Conservation (phyloP, 345 rosid genomes). For the Dimocarpus longan region DNA sequence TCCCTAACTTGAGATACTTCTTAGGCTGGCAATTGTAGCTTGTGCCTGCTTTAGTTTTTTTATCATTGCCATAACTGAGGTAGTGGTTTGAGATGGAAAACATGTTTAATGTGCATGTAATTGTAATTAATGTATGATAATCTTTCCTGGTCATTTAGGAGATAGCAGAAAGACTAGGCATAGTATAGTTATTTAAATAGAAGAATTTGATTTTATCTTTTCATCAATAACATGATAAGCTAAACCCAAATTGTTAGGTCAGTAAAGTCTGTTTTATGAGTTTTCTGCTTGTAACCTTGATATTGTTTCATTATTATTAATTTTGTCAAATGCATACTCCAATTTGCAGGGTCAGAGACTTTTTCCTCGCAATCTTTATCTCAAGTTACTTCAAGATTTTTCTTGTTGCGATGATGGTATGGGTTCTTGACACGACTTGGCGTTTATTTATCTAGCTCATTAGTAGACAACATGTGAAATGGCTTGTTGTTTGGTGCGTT, state of each 20-base stretch:
- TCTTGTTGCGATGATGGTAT: conserved; percentile 70
- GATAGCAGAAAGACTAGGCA: not conserved
- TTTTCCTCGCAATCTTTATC: conserved; percentile 57
- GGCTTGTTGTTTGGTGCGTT: conserved; percentile 1
- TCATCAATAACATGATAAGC: not conserved
- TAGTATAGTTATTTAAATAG: not conserved
- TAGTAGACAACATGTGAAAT: not conserved
- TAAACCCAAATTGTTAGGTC: not conserved
- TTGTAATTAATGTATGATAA: not conserved
- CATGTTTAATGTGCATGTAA: not conserved
- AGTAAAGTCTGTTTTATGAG: not conserved
- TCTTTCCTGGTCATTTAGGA: not conserved
- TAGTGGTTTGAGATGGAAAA: not conserved
- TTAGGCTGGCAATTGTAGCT: not conserved
- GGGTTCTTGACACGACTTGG: conserved; percentile 21
- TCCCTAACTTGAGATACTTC: not conserved
- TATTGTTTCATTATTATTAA: not conserved
- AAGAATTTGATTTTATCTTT: not conserved
- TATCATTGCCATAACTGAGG: not conserved
- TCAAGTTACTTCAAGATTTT: conserved; percentile 82
- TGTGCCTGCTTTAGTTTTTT: not conserved
- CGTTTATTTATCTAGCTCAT: not conserved
- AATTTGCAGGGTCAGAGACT: conserved; percentile 47
- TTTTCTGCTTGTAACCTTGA: conserved; percentile 1
- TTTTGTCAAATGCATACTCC: not conserved